Percentiles rank a stretch among this genome's conserved stretches.
Conservation (phyloP, 257 asterid genomes). For the Fraxinus pennsylvanica region DNA sequence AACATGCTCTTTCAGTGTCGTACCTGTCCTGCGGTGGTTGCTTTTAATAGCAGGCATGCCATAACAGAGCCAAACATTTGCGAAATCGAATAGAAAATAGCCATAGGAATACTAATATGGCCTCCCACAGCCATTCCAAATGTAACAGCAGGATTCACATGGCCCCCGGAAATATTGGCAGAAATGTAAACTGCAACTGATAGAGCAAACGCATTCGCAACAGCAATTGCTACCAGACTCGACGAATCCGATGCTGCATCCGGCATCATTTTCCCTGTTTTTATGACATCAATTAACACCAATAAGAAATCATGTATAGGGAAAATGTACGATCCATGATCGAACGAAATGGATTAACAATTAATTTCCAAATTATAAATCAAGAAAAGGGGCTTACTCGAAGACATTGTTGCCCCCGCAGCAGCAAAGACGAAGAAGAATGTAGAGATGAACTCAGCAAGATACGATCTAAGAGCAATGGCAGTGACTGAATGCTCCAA, state of each 20-base stretch:
- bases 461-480: constrained; percentile 65
- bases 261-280: constrained; percentile 49
- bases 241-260: constrained; percentile 45
- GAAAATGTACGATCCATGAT: background rate
- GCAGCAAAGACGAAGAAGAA: constrained; percentile 78
- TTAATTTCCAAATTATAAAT: background rate
- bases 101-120: constrained; percentile 58
- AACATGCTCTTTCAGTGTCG: no score
- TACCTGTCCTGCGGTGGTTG: constrained; percentile 56
- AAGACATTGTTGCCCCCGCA: constrained; percentile 63
- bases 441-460: constrained; percentile 89
- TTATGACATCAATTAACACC: background rate
- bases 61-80: constrained; percentile 76
- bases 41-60: constrained; percentile 69
- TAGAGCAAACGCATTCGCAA: constrained; percentile 61
- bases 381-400: constrained; percentile 33
- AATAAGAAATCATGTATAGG: background rate
- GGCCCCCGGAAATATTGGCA: constrained; percentile 74
- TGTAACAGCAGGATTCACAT: constrained; percentile 86
- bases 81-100: constrained; percentile 63
- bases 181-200: constrained; percentile 62
- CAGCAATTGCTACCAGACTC: constrained; percentile 48
- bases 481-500: constrained; percentile 57
- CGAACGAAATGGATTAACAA: background rate
- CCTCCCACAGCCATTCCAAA: constrained; percentile 80